These are phyloP conservation scores for Phytopythium cucurbitacearum DNA, from an alignment of 352 stramenopile genomes.

Conservation along the genomic window DNA sequence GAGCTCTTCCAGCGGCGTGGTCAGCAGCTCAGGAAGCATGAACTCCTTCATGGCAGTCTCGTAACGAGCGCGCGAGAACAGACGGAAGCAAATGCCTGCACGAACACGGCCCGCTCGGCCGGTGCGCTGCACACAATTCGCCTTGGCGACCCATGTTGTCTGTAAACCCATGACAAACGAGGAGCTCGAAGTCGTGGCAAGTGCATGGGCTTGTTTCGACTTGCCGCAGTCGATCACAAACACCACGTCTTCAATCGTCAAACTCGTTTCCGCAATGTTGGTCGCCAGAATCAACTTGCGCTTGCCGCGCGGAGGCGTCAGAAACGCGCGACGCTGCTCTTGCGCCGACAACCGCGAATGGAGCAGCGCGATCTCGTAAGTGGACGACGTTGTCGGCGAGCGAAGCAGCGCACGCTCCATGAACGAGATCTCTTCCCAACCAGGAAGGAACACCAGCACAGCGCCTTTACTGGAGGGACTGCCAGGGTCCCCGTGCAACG, in stretches of 20 bases:
- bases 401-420: constrained; percentile 61
- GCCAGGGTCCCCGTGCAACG: constrained; percentile 25
- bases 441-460: constrained; percentile 78
- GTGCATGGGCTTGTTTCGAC: constrained; percentile 69
- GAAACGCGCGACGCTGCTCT: constrained; percentile 69
- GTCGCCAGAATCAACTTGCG: constrained; percentile 89
- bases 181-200: constrained; percentile 60
- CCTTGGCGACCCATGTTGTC: constrained; percentile 84
- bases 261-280: constrained; percentile 95
- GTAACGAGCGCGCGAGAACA: constrained; percentile 63
- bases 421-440: constrained; percentile 82
- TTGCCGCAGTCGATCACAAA: constrained; percentile 88
- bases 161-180: constrained; percentile 88
- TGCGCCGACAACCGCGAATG: constrained; percentile 68
- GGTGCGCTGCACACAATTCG: constrained; percentile 87
- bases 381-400: constrained; percentile 38
- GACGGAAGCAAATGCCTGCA: constrained; percentile 90
- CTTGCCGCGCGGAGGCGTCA: constrained; percentile 50
- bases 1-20: constrained; percentile 66
- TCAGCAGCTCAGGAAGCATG: constrained; percentile 71
- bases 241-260: constrained; percentile 95
- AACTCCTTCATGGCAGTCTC: constrained; percentile 72
- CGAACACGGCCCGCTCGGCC: constrained; percentile 92
- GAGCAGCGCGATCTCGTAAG: constrained; percentile 68
- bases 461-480: constrained; percentile 40